phyloP scores from a whole-genome alignment of 2,329 filamentous ascomycete species.

The Cladophialophora yegresii region DNA sequence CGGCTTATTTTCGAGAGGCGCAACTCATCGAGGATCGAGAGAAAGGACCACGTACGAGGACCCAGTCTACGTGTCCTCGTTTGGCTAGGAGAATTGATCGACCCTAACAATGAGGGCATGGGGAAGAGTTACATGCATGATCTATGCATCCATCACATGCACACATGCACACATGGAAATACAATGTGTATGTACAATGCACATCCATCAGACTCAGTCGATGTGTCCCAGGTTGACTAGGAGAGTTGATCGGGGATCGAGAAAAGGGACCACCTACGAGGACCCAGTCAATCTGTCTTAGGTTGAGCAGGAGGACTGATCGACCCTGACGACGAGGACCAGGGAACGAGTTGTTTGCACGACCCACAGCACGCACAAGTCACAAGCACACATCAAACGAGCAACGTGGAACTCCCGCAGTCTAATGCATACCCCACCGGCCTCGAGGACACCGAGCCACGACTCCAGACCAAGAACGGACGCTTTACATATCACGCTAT shows the following conservation, averaged over 20 bases:
- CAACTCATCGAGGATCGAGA: background rate
- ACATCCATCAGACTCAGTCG: no score
- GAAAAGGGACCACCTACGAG: no score
- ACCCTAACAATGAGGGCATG: constrained; percentile 6
- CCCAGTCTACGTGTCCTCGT: background rate
- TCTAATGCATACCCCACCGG: no score
- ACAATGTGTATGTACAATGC: background rate
- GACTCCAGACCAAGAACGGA: background rate
- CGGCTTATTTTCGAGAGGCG: constrained; percentile 15
- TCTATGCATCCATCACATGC: background rate
- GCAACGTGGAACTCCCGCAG: no score
- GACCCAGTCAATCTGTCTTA: background rate
- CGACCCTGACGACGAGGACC: constrained; percentile 7
- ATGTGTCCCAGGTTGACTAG: no score
- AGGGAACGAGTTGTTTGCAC: background rate
- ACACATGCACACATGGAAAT: background rate
- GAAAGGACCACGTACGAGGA: no score
- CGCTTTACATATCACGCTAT: background rate
- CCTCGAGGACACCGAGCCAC: background rate
- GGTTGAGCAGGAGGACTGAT: constrained; percentile 15
- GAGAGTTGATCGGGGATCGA: background rate
- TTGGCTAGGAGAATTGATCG: constrained; percentile 15
- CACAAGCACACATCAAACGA: no score
- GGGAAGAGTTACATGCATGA: background rate
- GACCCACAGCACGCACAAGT: background rate